Base-by-base conservation (phyloP, 164 flowering plant species). In the Protea cynaroides region DNA sequence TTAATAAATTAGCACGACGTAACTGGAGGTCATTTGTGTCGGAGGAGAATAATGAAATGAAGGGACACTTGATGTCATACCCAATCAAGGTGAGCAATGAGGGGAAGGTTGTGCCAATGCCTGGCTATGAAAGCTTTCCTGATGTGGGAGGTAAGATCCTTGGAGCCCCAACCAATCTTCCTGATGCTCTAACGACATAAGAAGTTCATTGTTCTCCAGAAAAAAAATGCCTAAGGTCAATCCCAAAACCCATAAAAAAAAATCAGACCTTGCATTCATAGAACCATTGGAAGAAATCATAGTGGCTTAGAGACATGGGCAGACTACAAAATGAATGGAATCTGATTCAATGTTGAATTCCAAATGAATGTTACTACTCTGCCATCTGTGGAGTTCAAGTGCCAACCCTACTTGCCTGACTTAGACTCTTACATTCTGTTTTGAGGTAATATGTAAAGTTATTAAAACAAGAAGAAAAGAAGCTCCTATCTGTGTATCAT, bases 101-200 rank as follows among this genome's bases (percentile, higher is more conserved):
- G 23, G 97, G 97, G 50, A 84, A 72, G 60, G 72, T 89, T 7
- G 70, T 59, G n/a, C 34, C 88, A 9, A 57, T 87, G 70, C 81
- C 83, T 12, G 87, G 80, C 6, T 57, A 60, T 68, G 92, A 91
- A 64, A 59, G 63, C 8, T 91, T 89, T 64, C 96, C 94, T 46
- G 96, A 91, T 67, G 91, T 91, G 25, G 90, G 92, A 11, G 96
- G 96, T 54, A 87, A 86, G 72, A 52, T 90, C 22, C 81, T 83
- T 6, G 97, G 97, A 66, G 66, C 87, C 29, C 79, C 86, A 12
- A 78, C 82, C 18, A 83, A 58, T 72, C 90, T 90, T 58, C 96
- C 96, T 8, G 93, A 86, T 70, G 83, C 79, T 70, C 76, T 86
- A 15, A 90, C 96, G 34, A 87, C 96, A 14, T 87, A 67, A 59